These are phyloP conservation scores for Henningerozyma blattae DNA, from an alignment of 805 yeast species.

Conservation along the genomic window DNA sequence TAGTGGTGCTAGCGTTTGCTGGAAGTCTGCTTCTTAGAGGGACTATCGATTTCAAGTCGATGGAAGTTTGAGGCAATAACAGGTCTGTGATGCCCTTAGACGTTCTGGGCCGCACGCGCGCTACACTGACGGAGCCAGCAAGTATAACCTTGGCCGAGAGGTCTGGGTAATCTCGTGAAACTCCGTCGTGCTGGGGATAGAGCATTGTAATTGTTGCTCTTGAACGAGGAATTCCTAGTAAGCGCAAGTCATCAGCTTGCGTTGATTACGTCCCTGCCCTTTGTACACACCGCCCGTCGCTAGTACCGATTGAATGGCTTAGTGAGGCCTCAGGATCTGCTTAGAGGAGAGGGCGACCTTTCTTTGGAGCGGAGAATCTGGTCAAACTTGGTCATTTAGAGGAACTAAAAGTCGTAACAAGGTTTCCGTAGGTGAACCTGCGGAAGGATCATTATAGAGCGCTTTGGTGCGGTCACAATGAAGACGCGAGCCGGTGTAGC, in stretches of 20 bases:
- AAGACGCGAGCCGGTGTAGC: no score
- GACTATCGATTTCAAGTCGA: constrained; percentile 33
- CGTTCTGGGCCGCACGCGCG: constrained; percentile 38
- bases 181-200: constrained; percentile 29
- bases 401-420: constrained; percentile 35
- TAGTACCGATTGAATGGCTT: constrained; percentile 36
- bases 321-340: constrained; percentile 31
- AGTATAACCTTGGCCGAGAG: constrained; percentile 31
- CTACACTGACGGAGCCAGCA: constrained; percentile 37
- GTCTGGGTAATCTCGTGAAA: constrained; percentile 32
- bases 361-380: constrained; percentile 26
- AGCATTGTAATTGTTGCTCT: constrained; percentile 34
- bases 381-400: constrained; percentile 35
- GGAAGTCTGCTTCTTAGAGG: constrained; percentile 30
- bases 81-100: constrained; percentile 36
- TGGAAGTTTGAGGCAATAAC: constrained; percentile 36
- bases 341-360: constrained; percentile 28
- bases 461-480: no score
- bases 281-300: constrained; percentile 34
- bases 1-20: constrained; percentile 28
- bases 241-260: constrained; percentile 36
- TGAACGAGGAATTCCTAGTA: constrained; percentile 36
- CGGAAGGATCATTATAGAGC: constrained; percentile 31
- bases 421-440: constrained; percentile 32
- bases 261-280: constrained; percentile 36